Evolutionary conservation across 1,284 basidiomycete genomes (phyloP).

Genomic region (Cystobasidium pallidum): DNA sequence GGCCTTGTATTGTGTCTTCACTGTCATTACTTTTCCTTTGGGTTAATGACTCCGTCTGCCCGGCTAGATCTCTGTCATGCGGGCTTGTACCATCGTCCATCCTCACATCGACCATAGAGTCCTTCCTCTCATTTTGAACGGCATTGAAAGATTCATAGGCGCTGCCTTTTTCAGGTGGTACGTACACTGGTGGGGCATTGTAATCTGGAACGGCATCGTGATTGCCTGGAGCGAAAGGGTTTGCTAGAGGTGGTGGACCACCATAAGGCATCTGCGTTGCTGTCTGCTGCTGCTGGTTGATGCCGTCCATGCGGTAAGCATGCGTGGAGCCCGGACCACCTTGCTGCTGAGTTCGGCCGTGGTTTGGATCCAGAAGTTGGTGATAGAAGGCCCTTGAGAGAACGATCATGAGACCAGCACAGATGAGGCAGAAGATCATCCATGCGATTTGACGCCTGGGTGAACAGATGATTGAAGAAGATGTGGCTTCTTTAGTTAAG

Average conservation of each 20-base stretch:
- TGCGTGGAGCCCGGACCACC: slow-evolving; percentile 1
- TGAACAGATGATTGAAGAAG: neutral
- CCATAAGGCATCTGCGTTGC: slow-evolving; percentile 10
- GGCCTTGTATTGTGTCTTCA: slow-evolving; percentile 31
- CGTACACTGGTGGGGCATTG: slow-evolving; percentile 23
- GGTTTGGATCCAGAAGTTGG: slow-evolving; percentile 34
- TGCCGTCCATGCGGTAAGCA: slow-evolving; percentile 4
- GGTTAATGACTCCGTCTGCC: slow-evolving; percentile 11
- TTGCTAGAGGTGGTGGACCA: slow-evolving; percentile 9
- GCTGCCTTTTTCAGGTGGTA: slow-evolving; percentile 28
- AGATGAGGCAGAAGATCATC: slow-evolving; percentile 38
- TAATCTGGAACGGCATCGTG: slow-evolving; percentile 3
- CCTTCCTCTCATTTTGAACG: slow-evolving; percentile 19
- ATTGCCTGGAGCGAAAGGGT: neutral
- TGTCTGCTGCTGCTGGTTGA: neutral
- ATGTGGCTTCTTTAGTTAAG: neutral
- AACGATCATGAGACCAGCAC: slow-evolving; percentile 37
- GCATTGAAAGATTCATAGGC: slow-evolving; percentile 8
- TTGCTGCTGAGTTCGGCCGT: slow-evolving; percentile 21
- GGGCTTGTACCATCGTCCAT: slow-evolving; percentile 7
- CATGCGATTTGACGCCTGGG: slow-evolving; percentile 27
- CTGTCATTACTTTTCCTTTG: slow-evolving; percentile 10
- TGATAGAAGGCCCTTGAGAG: slow-evolving; percentile 27
- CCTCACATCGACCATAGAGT: slow-evolving; percentile 26
- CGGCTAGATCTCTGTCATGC: slow-evolving; percentile 27